Conservation (phyloP, 2,329 filamentous ascomycete genomes). For the Verticillium tricorpus region DNA sequence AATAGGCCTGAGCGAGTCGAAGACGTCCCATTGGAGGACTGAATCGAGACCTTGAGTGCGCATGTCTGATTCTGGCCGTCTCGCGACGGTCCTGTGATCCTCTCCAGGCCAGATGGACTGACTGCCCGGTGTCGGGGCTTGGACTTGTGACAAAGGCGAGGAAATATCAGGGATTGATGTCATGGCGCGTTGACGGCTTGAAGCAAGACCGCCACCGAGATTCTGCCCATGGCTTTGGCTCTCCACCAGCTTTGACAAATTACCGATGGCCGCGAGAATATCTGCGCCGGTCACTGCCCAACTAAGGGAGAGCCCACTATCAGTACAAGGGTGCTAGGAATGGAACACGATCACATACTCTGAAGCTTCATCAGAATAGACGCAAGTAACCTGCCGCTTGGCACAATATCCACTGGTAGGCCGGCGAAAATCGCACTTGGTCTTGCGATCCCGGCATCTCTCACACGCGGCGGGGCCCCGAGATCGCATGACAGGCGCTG, state of each 20-base stretch:
- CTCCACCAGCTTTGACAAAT: neutral
- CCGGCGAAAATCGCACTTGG: constrained; percentile 32
- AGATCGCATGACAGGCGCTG: neutral
- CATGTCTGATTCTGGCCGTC: neutral
- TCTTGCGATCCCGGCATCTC: constrained; percentile 30
- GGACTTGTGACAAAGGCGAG: neutral
- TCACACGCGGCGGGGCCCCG: constrained; percentile 24
- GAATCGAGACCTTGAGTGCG: neutral
- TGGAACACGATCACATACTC: neutral
- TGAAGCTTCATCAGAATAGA: constrained; percentile 16
- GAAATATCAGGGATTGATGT: neutral
- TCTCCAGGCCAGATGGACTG: neutral
- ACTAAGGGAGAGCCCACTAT: neutral
- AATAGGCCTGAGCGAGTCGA: neutral
- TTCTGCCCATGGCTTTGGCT: neutral
- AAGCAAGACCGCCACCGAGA: no score
- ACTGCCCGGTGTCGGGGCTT: neutral
- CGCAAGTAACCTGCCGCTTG: constrained; percentile 25
- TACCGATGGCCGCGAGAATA: neutral
- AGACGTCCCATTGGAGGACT: neutral
- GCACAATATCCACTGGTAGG: constrained; percentile 31
- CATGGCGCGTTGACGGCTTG: neutral
- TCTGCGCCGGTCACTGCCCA: neutral
- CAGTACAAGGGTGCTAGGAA: neutral
- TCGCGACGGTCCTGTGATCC: neutral